Percentiles rank a stretch among this genome's conserved stretches.
These are phyloP conservation scores for Ustilago sp. DNA, from an alignment of 1,284 basidiomycete genomes.

Conservation along the genomic window DNA sequence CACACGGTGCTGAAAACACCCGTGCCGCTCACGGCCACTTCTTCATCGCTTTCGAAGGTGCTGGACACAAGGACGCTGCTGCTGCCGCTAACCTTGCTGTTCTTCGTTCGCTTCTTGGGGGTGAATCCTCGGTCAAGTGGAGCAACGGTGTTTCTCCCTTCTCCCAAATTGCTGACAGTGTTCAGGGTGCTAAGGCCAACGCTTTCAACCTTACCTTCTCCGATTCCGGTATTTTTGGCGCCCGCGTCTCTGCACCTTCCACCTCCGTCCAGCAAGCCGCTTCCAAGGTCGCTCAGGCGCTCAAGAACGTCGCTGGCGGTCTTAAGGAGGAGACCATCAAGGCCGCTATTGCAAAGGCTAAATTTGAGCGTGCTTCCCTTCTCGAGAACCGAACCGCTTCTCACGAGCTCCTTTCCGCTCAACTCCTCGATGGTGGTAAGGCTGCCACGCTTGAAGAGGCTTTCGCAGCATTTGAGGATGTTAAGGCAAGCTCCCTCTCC, in stretches of 20 bases:
- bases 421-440: conserved; percentile 55
- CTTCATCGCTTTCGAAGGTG: conserved; percentile 66
- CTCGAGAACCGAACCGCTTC: conserved; percentile 57
- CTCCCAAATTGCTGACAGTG: conserved; percentile 43
- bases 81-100: conserved; percentile 62
- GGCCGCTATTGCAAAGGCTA: conserved; percentile 66
- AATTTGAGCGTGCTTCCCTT: conserved; percentile 59
- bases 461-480: conserved; percentile 58
- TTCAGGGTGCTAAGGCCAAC: conserved; percentile 52
- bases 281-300: conserved; percentile 51
- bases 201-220: conserved; percentile 66
- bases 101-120: conserved; percentile 65
- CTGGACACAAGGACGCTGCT: conserved; percentile 39
- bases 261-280: conserved; percentile 56
- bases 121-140: conserved; percentile 67
- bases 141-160: conserved; percentile 62
- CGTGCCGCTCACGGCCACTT: conserved; percentile 62
- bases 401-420: conserved; percentile 58
- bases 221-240: conserved; percentile 66
- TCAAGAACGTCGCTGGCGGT: conserved; percentile 61
- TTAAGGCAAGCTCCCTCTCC: conserved; percentile 53
- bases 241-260: conserved; percentile 61
- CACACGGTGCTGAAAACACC: conserved; percentile 60
- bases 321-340: conserved; percentile 55
- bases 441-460: conserved; percentile 48